Base-by-base conservation (phyloP, 352 stramenopile species). In the Phytopythium helicoides region DNA sequence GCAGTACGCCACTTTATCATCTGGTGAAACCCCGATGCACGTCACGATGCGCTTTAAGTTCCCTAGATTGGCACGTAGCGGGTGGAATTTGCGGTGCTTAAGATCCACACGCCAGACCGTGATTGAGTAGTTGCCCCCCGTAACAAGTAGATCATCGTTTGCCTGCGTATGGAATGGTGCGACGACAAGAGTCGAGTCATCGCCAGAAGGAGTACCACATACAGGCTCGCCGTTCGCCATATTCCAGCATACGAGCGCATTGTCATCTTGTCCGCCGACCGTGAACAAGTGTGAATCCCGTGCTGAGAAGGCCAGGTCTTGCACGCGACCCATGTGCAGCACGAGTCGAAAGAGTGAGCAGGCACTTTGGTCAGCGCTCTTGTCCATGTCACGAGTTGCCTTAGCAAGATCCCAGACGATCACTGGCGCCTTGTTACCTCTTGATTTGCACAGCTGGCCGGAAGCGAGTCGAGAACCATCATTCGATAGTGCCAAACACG, bases 231-330 rank as follows among this genome's bases (percentile, higher is more conserved):
- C 92, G 1, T 63, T 92, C 33, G 69, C 56, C 60, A 97, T 90
- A 66, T 98, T 89, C 95, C 95, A 98, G 54, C 98, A 95, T 22
- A 98, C 95, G 35, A 99, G 76, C 33, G 93, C 88, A 66, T 99
- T 99, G 71, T 99, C 96, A 69, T 99, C 96, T 56, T 97, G 90
- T 16, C 95, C 95, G 23, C 96, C 96, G 18, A 98, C 72, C 7
- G 93, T 96, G 40, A 90, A 92, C 15, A 99, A 69, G 52, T 91
- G 98, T 35, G 74, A 81, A 52, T 93, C 86, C 55, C 86, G 66
- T 1, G 76, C 72, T 14, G 81, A 96, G 60, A 99, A 98, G 8
- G 92, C 75, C 49, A 98, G 62, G 44, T 85, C 81, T 63, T 98
- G 92, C 21, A 99, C 94, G 52, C 87, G 94, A 37, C 90, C 94